Percentiles rank a stretch among this genome's conserved stretches.
Conservation (phyloP, 306 rosid species). For the Benincasa hispida region DNA sequence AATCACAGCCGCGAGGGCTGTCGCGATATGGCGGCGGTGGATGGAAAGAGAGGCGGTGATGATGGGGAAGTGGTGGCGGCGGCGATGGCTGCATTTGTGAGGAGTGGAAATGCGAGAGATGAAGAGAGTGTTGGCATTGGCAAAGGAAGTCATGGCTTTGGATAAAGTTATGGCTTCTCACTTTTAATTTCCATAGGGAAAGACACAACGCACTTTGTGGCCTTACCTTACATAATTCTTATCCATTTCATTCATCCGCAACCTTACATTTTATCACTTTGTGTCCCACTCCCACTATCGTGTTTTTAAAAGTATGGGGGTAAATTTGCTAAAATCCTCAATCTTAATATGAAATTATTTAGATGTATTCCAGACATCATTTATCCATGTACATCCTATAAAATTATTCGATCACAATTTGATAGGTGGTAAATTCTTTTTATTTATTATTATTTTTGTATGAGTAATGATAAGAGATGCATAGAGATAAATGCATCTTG, state of each 20-base stretch:
- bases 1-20: conserved; percentile 30
- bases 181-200: background rate
- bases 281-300: background rate
- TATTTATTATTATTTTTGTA: too few species aligned
- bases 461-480: too few species aligned
- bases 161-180: background rate
- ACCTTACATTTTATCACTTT: background rate
- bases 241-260: background rate
- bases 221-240: background rate
- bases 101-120: conserved; percentile 35
- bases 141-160: conserved; percentile 47
- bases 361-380: too few species aligned
- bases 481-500: too few species aligned
- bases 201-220: background rate
- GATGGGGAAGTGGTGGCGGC: background rate
- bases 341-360: too few species aligned
- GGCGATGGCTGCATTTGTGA: background rate
- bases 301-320: too few species aligned
- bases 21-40: conserved; percentile 38
- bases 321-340: too few species aligned
- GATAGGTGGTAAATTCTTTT: too few species aligned
- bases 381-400: too few species aligned
- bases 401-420: too few species aligned
- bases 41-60: conserved; percentile 15
- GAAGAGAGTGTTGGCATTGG: conserved; percentile 39